These are phyloP conservation scores for Lachnellula suecica DNA, from an alignment of 2,329 filamentous ascomycete genomes.

Conservation along the genomic window DNA sequence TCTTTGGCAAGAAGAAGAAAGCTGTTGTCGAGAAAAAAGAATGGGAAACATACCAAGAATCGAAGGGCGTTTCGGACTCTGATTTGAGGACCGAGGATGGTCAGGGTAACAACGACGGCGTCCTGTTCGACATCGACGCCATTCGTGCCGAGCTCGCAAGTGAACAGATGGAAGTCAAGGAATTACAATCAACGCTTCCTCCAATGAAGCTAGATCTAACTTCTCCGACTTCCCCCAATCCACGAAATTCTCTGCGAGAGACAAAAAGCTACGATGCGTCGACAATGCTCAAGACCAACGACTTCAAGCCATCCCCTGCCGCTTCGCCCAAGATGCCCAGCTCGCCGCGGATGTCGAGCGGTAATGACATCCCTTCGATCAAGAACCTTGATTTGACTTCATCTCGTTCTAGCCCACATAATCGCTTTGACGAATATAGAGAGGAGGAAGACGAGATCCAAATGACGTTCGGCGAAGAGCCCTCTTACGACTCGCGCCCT, in stretches of 20 bases:
- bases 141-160: conserved; percentile 79
- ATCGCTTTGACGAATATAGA: conserved; percentile 12
- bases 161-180: conserved; percentile 60
- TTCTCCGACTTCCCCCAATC: conserved; percentile 13
- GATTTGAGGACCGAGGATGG: conserved; percentile 24
- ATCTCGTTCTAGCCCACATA: conserved; percentile 8
- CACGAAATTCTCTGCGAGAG: conserved; percentile 37
- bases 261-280: conserved; percentile 47
- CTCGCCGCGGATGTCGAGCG: conserved; percentile 7
- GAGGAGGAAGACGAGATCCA: conserved; percentile 52
- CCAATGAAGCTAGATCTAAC: conserved; percentile 76
- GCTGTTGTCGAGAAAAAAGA: conserved; percentile 70
- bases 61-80: conserved; percentile 45
- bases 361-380: conserved; percentile 7
- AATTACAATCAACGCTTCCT: conserved; percentile 84
- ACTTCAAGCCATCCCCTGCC: conserved; percentile 6
- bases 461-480: conserved; percentile 69
- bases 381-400: conserved; percentile 11
- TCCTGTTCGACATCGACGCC: conserved; percentile 94
- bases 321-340: conserved; percentile 14
- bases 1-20: conserved; percentile 83
- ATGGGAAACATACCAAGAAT: conserved; percentile 92
- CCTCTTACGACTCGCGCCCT: conserved; percentile 45
- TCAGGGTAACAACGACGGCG: conserved; percentile 38
- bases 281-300: conserved; percentile 27